Base-by-base conservation (phyloP, 2,329 filamentous ascomycete genomes). In the Apiospora marii region DNA sequence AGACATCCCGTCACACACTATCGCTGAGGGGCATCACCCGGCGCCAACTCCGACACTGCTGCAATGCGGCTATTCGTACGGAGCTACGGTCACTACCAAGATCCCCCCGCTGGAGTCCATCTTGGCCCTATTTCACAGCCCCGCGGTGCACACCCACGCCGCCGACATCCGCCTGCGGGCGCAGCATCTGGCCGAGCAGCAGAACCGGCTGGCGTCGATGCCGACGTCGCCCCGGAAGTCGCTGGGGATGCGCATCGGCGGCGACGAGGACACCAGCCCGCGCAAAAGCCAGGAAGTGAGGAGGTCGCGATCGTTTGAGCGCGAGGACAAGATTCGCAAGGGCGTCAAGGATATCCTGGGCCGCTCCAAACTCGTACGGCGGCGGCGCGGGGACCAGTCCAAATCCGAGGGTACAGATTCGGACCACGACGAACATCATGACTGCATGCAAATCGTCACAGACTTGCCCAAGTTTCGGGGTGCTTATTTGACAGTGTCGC, bases 11-110 rank as follows among this genome's bases (percentile, higher is more conserved):
- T 43, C 53, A 37, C 64, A 70, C 53, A 49, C 69, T 34, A 68
- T 22, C 22, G 67, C 69, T 24, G 68, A 69, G 34, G 49, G 69
- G 1, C 49, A 69, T 67, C 46, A 73, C 68, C 46, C 73, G 68
- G 19, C 75, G 44, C 48, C 71, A 2, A 76, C 75, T 1, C 83
- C 82, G 2, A 71, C 85, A 68, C 79, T 91, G 3, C 78, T 98
- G 6, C 85, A 96, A 8, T 92, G 89, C 1, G 95, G 95, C 16
- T 98, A 98, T 81, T 98, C 95, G 0, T 98, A 98, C 81, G 96
- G 96, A 61, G 94, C 94, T 5, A 88, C 98, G 79, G 89, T 98
- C 51, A 91, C 94, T 2, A 91, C 89, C 0, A 90, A 92, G 72
- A 87, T 97, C 0, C 94, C 94, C 0, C 85, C 90, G 0, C 82